Conservation (phyloP, 2,329 filamentous ascomycete species). For the Sarocladiaceae sp. region DNA sequence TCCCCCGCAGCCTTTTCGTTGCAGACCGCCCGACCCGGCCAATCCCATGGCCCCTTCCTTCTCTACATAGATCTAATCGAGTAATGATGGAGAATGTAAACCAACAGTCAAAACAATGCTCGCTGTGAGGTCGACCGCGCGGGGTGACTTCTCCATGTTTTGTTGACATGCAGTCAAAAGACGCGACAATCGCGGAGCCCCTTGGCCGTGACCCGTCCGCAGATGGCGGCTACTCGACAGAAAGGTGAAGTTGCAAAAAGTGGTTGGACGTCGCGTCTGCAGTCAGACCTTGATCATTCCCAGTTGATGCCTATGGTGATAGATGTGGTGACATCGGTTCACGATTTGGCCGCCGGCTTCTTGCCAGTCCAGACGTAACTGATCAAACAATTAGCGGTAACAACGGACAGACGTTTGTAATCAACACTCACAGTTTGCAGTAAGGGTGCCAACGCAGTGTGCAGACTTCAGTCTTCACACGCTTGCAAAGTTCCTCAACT, state of each 20-base stretch:
- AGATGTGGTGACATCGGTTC: too few species aligned
- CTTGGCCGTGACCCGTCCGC: too few species aligned
- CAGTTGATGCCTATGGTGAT: too few species aligned
- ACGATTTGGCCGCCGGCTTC: constrained; percentile 11
- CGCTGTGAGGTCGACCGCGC: background rate
- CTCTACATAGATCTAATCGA: background rate
- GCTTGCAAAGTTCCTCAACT: constrained; percentile 54
- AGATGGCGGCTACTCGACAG: too few species aligned
- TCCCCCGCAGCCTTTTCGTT: background rate
- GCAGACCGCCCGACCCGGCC: background rate
- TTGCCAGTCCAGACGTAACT: constrained; percentile 18
- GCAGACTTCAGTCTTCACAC: constrained; percentile 63
- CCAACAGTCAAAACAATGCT: background rate
- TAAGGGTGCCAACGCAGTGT: constrained; percentile 64
- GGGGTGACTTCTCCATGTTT: too few species aligned
- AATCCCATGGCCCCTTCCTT: background rate
- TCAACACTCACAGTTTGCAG: constrained; percentile 63
- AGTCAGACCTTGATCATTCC: too few species aligned
- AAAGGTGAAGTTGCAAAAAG: too few species aligned
- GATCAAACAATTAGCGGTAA: constrained; percentile 11
- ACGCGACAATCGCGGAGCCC: too few species aligned
- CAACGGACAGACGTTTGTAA: background rate
- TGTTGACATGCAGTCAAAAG: background rate
- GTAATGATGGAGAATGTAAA: background rate
- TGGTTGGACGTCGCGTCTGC: too few species aligned